phyloP scores from a whole-genome alignment of 768 basidiomycete species.

The Tylopilus subfusipes region DNA sequence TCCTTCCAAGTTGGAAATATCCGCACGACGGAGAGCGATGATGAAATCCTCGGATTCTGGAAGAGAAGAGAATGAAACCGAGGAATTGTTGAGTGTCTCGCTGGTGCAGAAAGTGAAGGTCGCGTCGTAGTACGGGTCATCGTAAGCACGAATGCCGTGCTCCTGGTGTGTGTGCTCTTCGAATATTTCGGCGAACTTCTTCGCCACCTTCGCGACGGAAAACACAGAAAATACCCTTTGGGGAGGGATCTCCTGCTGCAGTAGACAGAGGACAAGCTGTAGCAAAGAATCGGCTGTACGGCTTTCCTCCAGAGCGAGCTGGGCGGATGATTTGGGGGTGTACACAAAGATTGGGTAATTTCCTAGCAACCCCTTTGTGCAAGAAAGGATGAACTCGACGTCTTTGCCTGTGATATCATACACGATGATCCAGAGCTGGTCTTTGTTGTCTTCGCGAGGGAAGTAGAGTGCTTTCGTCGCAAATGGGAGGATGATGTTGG shows the following conservation, averaged over 20 bases:
- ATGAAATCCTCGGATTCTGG: conserved; percentile 9
- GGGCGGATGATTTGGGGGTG: conserved; percentile 39
- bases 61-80: background rate
- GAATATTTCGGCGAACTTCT: conserved; percentile 43
- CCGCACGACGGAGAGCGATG: conserved; percentile 35
- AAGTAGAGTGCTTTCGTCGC: conserved; percentile 29
- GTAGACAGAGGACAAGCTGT: conserved; percentile 41
- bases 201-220: conserved; percentile 45
- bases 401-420: conserved; percentile 9
- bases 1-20: conserved; percentile 24
- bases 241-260: conserved; percentile 26
- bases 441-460: background rate
- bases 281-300: conserved; percentile 38
- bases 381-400: conserved; percentile 49
- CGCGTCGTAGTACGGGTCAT: conserved; percentile 58
- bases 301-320: conserved; percentile 27
- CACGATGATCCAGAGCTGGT: conserved; percentile 34
- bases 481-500: conserved; percentile 42
- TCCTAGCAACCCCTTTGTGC: conserved; percentile 53
- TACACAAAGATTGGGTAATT: conserved; percentile 67
- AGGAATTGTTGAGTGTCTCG: conserved; percentile 33
- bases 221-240: conserved; percentile 65
- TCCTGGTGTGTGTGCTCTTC: conserved; percentile 33
- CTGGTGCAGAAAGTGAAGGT: conserved; percentile 53
- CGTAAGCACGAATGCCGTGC: conserved; percentile 23